Base-by-base conservation (phyloP, 2,329 filamentous ascomycete species). In the Coccinonectria pachysandricola region DNA sequence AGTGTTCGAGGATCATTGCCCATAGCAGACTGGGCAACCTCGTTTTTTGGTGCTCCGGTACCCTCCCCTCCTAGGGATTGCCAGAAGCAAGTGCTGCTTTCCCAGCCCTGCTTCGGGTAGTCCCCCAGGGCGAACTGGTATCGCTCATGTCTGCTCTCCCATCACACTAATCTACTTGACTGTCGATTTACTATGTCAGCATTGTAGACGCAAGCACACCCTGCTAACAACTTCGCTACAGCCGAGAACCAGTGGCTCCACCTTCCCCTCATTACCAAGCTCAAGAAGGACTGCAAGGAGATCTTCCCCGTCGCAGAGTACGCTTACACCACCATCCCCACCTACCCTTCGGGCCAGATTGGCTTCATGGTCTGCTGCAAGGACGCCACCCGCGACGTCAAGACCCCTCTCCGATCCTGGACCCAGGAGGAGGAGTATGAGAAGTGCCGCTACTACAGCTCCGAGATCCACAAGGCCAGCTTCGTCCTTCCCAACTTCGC, bases 331-430 rank as follows among this genome's bases (percentile, higher is more conserved):
- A 96, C 88, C 50, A 98, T 98, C 60, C 91, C 91, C 34, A 98
- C 91, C 54, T 98, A 98, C 71, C 91, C 91, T 43, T 93, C 85
- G 31, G 91, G 91, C 56, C 91, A 98, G 69, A 98, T 98, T 52
- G 91, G 91, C 56, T 98, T 98, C 79, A 95, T 98, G 87, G 84
- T 98, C 54, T 96, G 91, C 78, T 83, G 72, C 79, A 96, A 98
- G 76, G 88, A 96, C 56, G 66, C 76, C 56, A 75, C 62, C 53
- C 75, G 78, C 57, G 73, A 98, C 62, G 72, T 96, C 54, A 84
- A 73, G 59, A 82, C 78, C 61, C 91, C 91, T 28, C 53, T 95
- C 37, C 80, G 91, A 52, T 68, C 62, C 48, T 93, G 86, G 79
- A 68, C 75, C 39, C 55, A 69, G 40, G 87, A 92, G 62, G 86